phyloP scores from a whole-genome alignment of 345 rosid species.

The Melastoma malabathricum region DNA sequence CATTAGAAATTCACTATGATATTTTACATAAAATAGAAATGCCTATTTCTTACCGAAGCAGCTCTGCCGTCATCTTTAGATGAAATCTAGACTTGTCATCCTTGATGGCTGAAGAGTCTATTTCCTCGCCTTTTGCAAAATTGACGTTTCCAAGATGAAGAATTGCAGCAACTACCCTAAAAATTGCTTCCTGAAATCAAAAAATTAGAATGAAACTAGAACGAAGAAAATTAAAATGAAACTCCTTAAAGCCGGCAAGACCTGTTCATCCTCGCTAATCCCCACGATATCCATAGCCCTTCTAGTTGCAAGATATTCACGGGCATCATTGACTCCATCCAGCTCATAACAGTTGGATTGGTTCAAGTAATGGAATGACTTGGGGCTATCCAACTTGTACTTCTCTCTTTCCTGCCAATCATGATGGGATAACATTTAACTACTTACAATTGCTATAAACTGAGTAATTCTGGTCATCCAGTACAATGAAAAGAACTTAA shows the following conservation, averaged over 20 bases:
- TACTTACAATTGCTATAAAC: no score
- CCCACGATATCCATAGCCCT: constrained; percentile 99
- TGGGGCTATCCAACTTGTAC: constrained; percentile 64
- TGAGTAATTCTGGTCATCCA: not conserved
- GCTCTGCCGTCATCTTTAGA: constrained; percentile 73
- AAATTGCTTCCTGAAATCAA: constrained; percentile 73
- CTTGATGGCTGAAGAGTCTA: constrained; percentile 85
- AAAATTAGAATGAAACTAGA: constrained; percentile 10
- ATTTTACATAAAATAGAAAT: constrained; percentile 7
- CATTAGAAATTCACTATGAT: constrained; percentile 9
- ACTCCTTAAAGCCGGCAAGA: constrained; percentile 3
- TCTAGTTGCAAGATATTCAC: constrained; percentile 93
- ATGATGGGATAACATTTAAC: not conserved
- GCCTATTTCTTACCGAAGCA: constrained; percentile 46
- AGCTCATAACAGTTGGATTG: constrained; percentile 70
- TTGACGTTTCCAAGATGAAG: constrained; percentile 91
- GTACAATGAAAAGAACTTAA: not conserved
- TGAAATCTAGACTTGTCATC: constrained; percentile 86
- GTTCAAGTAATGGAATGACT: constrained; percentile 72
- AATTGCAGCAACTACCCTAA: constrained; percentile 92
- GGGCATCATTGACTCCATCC: constrained; percentile 80
- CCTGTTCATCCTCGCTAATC: constrained; percentile 97
- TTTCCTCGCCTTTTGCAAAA: constrained; percentile 79
- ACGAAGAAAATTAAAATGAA: constrained; percentile 13
- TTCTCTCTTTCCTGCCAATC: constrained; percentile 56